These are phyloP conservation scores for Aphanomyces invadans DNA, from an alignment of 352 stramenopile genomes.

Conservation along the genomic window DNA sequence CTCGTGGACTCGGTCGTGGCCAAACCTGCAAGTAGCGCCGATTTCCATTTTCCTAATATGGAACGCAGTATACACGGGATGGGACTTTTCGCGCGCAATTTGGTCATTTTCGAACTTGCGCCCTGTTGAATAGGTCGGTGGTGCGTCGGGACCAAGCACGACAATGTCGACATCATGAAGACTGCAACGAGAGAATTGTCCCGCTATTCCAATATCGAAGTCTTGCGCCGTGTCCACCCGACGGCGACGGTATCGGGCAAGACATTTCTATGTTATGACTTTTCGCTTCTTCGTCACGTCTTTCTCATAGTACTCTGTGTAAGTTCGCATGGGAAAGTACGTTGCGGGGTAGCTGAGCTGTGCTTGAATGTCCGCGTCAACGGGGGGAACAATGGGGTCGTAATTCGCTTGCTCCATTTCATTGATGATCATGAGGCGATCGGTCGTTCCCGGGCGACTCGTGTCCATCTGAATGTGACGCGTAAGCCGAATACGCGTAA, in stretches of 20 bases:
- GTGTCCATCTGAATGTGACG: not conserved
- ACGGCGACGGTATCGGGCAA: no score
- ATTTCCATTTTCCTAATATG: no score
- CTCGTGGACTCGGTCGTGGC: no score
- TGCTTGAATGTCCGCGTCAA: not conserved
- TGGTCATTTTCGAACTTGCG: not conserved
- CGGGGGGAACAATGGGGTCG: not conserved
- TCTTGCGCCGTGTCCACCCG: no score
- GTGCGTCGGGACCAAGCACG: no score
- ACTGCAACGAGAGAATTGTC: not conserved
- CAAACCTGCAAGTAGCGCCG: no score
- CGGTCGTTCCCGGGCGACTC: not conserved
- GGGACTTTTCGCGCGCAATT: not conserved
- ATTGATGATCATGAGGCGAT: not conserved
- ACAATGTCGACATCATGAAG: not conserved
- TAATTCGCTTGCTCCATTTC: conserved; percentile 3
- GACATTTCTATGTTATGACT: not conserved
- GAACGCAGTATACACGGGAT: no score
- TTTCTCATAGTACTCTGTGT: conserved; percentile 12
- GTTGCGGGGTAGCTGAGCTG: conserved; percentile 1
- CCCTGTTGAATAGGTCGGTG: no score
- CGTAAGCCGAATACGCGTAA: not conserved
- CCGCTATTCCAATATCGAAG: no score
- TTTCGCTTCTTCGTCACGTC: conserved; percentile 11
- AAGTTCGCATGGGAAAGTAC: conserved; percentile 3